These are phyloP conservation scores for Berberis vulgaris DNA, from an alignment of 164 flowering plant species.

Conservation along the genomic window DNA sequence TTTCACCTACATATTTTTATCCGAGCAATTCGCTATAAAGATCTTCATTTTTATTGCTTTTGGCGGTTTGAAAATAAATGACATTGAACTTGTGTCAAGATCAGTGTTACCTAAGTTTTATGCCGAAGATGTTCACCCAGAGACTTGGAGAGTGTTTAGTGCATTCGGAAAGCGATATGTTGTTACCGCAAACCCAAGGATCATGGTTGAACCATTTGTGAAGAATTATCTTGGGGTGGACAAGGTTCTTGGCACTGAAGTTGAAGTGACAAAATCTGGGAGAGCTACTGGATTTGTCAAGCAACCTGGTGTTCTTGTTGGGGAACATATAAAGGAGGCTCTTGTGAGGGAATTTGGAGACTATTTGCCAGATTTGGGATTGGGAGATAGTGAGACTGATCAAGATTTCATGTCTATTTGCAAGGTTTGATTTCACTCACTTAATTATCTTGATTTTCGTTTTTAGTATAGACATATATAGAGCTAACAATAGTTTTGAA, in stretches of 20 bases:
- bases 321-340: conserved; percentile 41
- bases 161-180: conserved; percentile 54
- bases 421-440: conserved; percentile 36
- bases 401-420: conserved; percentile 68
- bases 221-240: conserved; percentile 54
- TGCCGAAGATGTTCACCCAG: conserved; percentile 67
- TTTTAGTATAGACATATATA: too few relatives aligned
- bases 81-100: conserved; percentile 50
- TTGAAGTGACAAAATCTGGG: conserved; percentile 47
- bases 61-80: conserved; percentile 44
- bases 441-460: too few relatives aligned
- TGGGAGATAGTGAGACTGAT: conserved; percentile 62
- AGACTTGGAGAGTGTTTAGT: conserved; percentile 59
- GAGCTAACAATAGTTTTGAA: too few relatives aligned
- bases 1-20: conserved; percentile 41
- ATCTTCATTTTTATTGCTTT: conserved; percentile 45
- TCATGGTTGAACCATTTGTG: conserved; percentile 72
- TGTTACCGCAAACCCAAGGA: conserved; percentile 53
- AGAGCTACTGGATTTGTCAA: conserved; percentile 62
- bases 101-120: conserved; percentile 67
- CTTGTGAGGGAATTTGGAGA: conserved; percentile 38
- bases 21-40: conserved; percentile 41
- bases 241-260: conserved; percentile 66
- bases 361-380: conserved; percentile 55
- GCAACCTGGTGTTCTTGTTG: conserved; percentile 64